A percentile compares a stretch with the other conserved stretches of the same genome.
These are phyloP conservation scores for Crotalaria pallida DNA, from an alignment of 306 rosid genomes.

Conservation along the genomic window DNA sequence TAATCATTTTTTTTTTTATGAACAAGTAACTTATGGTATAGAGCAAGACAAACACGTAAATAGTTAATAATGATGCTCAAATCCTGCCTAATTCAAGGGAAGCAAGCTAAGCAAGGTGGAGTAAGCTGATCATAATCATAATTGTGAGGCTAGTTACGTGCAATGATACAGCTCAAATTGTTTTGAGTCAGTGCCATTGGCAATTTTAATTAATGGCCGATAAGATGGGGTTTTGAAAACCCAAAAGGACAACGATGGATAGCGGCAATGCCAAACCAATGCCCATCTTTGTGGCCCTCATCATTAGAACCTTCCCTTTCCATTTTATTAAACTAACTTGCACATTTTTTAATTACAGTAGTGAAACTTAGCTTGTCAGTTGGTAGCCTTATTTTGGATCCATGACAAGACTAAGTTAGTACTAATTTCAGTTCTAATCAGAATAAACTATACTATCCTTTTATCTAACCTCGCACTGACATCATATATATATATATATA, in stretches of 20 bases:
- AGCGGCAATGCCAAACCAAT: constrained; percentile 12
- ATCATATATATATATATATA: too few species aligned
- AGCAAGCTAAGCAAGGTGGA: not conserved
- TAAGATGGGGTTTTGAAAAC: constrained; percentile 16
- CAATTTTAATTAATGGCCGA: not conserved
- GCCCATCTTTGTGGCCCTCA: not conserved
- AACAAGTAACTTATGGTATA: too few species aligned
- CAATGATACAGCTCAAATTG: constrained; percentile 22
- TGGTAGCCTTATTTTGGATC: constrained; percentile 34
- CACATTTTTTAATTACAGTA: not conserved
- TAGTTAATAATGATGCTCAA: not conserved
- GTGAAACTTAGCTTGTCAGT: constrained; percentile 45
- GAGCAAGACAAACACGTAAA: too few species aligned
- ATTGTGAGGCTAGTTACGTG: not conserved
- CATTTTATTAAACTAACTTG: not conserved
- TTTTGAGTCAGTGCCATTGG: not conserved
- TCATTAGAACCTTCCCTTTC: not conserved
- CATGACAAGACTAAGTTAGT: constrained; percentile 12
- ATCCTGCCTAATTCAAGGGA: not conserved
- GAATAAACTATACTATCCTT: not conserved
- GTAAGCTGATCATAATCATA: too few species aligned
- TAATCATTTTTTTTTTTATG: too few species aligned
- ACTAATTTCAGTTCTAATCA: not conserved
- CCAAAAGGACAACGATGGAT: constrained; percentile 23
- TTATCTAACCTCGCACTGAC: not conserved